Base-by-base conservation (phyloP, 768 basidiomycete species). In the Agaricus bisporus region DNA sequence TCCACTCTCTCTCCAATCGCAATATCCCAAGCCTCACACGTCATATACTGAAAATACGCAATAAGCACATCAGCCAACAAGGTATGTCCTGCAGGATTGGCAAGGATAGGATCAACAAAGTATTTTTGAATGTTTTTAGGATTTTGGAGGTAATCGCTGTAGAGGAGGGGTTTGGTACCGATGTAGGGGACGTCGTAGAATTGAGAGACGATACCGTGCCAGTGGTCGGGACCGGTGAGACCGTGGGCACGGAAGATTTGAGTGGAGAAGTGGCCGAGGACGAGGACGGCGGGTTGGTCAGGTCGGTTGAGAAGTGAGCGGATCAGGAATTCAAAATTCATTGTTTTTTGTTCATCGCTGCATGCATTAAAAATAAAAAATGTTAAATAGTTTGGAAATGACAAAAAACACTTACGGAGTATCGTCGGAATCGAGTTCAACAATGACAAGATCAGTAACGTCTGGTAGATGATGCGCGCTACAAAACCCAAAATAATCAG, bases 181-280 rank as follows among this genome's bases (percentile, higher is more conserved):
- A 99, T 74, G 66, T 98, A 91, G 0, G 95, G 95, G 25, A 98
- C 82, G 65, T 99, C 97, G 73, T 99, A 99, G 73, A 93, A 98
- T 64, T 95, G 93, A 1, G 97, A 91, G 1, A 98, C 94, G 53
- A 88, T 71, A 58, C 78, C 85, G 67, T 99, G 95, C 76, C 83
- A 84, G 61, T 91, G 82, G 64, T 97, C 95, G 1, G 95, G 88
- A 1, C 95, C 95, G 3, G 83, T 83, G 63, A 89, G 97, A 1
- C 94, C 95, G 61, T 91, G 74, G 18, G 77, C 69, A 36, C 80
- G 74, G 60, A 95, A 90, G 1, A 86, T 64, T 62, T 99, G 93
- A 0, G 95, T 90, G 50, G 82, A 82, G 65, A 98, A 98, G 70
- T 98, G 95, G 14, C 95, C 95, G n/a, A 99, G 82, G 55, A 98